Conservation (phyloP, 2,329 filamentous ascomycete species). For the Eutypa lata region DNA sequence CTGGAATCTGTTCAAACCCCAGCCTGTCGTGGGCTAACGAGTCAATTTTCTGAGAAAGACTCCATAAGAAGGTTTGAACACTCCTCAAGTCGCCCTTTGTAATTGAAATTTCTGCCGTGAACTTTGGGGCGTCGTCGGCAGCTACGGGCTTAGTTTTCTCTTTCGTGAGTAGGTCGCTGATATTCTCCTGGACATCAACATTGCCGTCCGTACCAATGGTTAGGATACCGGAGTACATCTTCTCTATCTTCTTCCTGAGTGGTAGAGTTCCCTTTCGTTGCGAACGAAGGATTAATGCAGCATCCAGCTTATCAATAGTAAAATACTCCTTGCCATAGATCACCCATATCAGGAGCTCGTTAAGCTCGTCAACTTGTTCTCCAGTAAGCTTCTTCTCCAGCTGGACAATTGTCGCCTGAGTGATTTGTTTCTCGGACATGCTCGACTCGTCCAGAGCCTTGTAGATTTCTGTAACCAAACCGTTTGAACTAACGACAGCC, state of each 20-base stretch:
- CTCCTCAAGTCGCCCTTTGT: conserved; percentile 4
- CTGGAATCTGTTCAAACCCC: neutral
- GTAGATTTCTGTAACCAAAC: conserved; percentile 3
- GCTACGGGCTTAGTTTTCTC: conserved; percentile 1
- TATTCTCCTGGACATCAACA: conserved; percentile 3
- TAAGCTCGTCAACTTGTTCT: conserved; percentile 9
- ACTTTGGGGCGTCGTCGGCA: conserved; percentile 5
- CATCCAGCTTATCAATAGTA: conserved; percentile 2
- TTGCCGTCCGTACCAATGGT: neutral
- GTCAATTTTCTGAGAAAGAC: neutral
- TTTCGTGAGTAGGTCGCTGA: conserved; percentile 2
- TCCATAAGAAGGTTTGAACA: conserved; percentile 1
- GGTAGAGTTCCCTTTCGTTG: conserved; percentile 2
- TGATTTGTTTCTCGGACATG: conserved; percentile 4
- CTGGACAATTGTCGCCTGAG: conserved; percentile 2
- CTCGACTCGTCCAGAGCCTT: conserved; percentile 2
- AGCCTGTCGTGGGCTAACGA: neutral
- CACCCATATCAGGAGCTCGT: conserved; percentile 9
- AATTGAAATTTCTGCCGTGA: conserved; percentile 8
- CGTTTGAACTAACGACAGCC: conserved; percentile 5
- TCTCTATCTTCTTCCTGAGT: conserved; percentile 7
- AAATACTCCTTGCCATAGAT: conserved; percentile 3
- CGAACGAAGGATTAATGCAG: conserved; percentile 6
- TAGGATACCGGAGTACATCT: conserved; percentile 6
- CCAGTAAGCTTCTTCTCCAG: conserved; percentile 3